Conservation (phyloP, 2,329 filamentous ascomycete species). For the Pestalotiopsis sp. region DNA sequence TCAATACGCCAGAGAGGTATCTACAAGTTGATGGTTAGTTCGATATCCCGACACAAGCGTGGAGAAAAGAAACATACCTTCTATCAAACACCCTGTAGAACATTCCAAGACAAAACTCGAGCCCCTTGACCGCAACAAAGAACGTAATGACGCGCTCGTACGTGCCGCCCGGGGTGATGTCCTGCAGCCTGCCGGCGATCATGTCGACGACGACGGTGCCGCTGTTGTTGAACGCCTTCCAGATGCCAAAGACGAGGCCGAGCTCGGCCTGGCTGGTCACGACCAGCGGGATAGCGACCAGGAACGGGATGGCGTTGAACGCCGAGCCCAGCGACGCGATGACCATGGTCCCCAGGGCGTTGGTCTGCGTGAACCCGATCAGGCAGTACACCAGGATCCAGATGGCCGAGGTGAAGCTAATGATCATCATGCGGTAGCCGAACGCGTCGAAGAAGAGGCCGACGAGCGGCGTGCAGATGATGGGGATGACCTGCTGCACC, state of each 20-base stretch:
- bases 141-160: constrained; percentile 28
- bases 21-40: constrained; percentile 15
- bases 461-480: constrained; percentile 26
- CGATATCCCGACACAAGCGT: not conserved
- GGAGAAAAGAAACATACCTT: not conserved
- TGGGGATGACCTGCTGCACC: constrained; percentile 28
- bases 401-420: constrained; percentile 26
- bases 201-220: constrained; percentile 30
- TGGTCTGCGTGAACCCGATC: constrained; percentile 24
- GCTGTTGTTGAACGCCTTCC: constrained; percentile 31
- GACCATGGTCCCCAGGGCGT: constrained; percentile 27
- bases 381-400: constrained; percentile 28
- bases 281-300: constrained; percentile 28
- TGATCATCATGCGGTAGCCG: constrained; percentile 27
- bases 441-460: constrained; percentile 26
- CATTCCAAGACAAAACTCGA: constrained; percentile 29
- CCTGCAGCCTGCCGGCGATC: constrained; percentile 28
- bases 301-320: constrained; percentile 29
- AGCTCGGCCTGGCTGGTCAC: constrained; percentile 24
- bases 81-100: constrained; percentile 16
- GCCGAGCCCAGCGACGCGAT: constrained; percentile 27
- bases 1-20: constrained; percentile 20
- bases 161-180: constrained; percentile 25
- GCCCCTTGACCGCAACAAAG: constrained; percentile 26
- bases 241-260: constrained; percentile 28